Conservation (phyloP, 78 protist species). For the Protostelium mycophagum region DNA sequence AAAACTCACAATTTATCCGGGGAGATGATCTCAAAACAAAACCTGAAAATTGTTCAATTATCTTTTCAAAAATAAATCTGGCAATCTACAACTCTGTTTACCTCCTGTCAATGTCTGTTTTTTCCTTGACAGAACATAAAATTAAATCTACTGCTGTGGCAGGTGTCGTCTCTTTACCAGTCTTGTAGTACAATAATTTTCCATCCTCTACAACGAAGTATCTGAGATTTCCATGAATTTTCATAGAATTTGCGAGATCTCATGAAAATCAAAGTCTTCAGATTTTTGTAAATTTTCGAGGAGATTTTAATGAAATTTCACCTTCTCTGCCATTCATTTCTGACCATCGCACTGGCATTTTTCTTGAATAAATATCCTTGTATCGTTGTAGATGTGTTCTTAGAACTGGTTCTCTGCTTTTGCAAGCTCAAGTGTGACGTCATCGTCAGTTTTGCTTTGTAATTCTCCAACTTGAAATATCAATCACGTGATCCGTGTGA, state of each 20-base stretch:
- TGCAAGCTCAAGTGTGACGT: not conserved
- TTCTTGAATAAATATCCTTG: not conserved
- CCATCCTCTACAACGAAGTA: constrained; percentile 47
- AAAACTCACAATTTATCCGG: constrained; percentile 31
- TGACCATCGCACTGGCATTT: not conserved
- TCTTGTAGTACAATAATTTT: constrained; percentile 31
- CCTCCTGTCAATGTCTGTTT: not conserved
- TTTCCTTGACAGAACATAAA: not conserved
- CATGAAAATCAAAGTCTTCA: too few species aligned
- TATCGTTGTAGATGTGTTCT: not conserved
- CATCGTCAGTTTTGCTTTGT: not conserved
- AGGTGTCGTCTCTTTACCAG: constrained; percentile 9
- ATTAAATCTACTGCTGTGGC: not conserved
- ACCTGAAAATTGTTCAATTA: too few species aligned
- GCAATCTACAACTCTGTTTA: not conserved
- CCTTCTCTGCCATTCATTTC: not conserved
- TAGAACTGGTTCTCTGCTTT: not conserved
- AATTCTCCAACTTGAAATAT: not conserved
- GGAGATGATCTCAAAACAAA: constrained; percentile 54
- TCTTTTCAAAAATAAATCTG: not conserved
- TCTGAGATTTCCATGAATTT: too few species aligned
- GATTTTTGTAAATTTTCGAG: not conserved
- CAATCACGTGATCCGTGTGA: not conserved
- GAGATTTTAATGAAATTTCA: not conserved
- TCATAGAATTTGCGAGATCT: too few species aligned